Conservation (phyloP, 75 land plant genomes). For the Pinus albicaulis region DNA sequence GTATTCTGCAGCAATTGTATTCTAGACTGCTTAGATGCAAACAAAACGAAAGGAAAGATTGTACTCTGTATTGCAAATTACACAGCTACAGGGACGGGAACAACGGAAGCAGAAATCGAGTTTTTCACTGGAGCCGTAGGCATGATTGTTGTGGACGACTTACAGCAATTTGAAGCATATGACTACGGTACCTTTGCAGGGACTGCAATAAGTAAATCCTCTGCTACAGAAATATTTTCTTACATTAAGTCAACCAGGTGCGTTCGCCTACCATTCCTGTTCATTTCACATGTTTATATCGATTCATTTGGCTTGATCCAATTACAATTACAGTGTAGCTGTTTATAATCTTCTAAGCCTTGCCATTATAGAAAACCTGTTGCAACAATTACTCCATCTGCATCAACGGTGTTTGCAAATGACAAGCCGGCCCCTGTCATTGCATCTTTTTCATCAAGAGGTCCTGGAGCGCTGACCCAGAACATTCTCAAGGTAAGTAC, state of each 20-base stretch:
- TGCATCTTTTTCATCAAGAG: conserved; percentile 72
- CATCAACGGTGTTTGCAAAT: conserved; percentile 6
- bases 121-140: conserved; percentile 59
- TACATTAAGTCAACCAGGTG: conserved; percentile 66
- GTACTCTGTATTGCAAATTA: conserved; percentile 46
- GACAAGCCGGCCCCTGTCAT: conserved; percentile 70
- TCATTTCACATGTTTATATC: too few species aligned
- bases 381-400: conserved; percentile 59
- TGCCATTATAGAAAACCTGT: conserved; percentile 38
- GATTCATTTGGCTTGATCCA: too few species aligned
- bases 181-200: conserved; percentile 35
- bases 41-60: conserved; percentile 60
- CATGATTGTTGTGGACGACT: conserved; percentile 44
- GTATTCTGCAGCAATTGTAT: conserved; percentile 40
- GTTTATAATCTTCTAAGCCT: too few species aligned
- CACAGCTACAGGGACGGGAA: not conserved
- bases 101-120: conserved; percentile 25
- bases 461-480: conserved; percentile 45
- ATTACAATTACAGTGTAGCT: too few species aligned
- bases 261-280: too few species aligned
- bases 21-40: conserved; percentile 28
- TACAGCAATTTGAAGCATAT: conserved; percentile 12
- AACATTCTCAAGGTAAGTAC: conserved; percentile 63
- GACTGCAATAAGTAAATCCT: conserved; percentile 25
- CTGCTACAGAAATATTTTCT: conserved; percentile 25